Evolutionary conservation across 2,329 filamentous ascomycete genomes (phyloP).

Genomic region (Beauveria rudraprayagi): DNA sequence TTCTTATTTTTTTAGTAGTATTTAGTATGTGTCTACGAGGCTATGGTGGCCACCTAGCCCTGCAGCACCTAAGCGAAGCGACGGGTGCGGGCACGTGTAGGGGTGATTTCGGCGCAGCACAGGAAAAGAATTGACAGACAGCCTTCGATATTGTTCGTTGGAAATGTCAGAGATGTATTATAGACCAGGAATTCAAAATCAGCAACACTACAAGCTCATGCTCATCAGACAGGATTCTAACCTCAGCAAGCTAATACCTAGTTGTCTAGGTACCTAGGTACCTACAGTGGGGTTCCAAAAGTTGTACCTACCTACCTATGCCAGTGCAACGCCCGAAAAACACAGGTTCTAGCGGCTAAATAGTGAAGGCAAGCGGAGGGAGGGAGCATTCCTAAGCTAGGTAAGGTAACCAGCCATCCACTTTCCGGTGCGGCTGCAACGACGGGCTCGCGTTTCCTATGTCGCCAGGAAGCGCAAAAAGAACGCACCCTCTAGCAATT

Average conservation of each 20-base stretch:
- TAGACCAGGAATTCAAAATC: too few species aligned
- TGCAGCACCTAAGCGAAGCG: too few species aligned
- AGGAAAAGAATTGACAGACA: too few species aligned
- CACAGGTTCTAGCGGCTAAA: not conserved
- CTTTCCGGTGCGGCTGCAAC: not conserved
- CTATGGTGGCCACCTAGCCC: too few species aligned
- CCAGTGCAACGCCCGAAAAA: not conserved
- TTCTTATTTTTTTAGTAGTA: too few species aligned
- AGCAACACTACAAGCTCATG: not conserved
- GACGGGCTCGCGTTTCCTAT: not conserved
- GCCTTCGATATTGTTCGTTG: too few species aligned
- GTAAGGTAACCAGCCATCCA: not conserved
- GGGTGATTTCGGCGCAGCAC: too few species aligned
- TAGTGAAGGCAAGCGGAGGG: not conserved
- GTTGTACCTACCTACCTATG: not conserved
- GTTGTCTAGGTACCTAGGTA: too few species aligned
- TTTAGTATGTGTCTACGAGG: too few species aligned
- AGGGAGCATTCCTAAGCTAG: not conserved
- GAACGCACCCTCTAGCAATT: not conserved
- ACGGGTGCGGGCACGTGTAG: too few species aligned
- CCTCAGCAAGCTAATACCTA: not conserved
- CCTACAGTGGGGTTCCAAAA: too few species aligned
- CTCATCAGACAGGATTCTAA: not conserved
- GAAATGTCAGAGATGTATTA: too few species aligned
- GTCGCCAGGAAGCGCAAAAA: not conserved